phyloP scores from a whole-genome alignment of 352 stramenopile species.

The Saprolegnia parasitica region DNA sequence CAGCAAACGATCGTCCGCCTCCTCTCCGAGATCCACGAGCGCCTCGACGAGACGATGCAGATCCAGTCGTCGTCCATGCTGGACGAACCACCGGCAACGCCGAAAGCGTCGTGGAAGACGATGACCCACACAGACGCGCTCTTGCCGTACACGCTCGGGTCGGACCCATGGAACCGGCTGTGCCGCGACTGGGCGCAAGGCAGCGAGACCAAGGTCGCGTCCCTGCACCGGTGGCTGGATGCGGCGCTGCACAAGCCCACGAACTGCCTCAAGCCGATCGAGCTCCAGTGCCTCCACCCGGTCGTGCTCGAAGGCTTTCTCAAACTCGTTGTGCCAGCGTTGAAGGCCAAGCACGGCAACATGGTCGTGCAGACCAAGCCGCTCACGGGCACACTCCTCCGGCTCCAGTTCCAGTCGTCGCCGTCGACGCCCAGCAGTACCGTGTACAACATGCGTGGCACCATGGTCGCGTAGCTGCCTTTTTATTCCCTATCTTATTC shows the following conservation, averaged over 20 bases:
- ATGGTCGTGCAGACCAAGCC: conserved; percentile 26
- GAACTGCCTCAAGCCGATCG: conserved; percentile 9
- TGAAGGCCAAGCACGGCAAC: neutral
- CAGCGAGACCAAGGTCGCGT: conserved; percentile 10
- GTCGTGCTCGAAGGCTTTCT: conserved; percentile 28
- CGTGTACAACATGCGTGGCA: conserved; percentile 16
- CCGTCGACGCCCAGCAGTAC: neutral
- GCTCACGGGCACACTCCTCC: conserved; percentile 9
- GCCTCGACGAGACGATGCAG: conserved; percentile 20
- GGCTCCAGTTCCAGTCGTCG: conserved; percentile 1
- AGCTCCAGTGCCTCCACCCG: conserved; percentile 20
- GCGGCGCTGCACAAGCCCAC: conserved; percentile 11
- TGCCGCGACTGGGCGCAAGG: conserved; percentile 25
- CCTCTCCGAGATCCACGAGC: conserved; percentile 18
- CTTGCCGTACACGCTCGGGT: conserved; percentile 23
- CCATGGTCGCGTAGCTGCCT: conserved; percentile 7
- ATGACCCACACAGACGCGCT: conserved; percentile 1
- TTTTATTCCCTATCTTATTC: conserved; percentile 13
- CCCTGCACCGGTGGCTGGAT: conserved; percentile 17
- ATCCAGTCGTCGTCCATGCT: conserved; percentile 7
- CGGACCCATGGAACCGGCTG: conserved; percentile 23
- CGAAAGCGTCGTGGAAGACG: conserved; percentile 10
- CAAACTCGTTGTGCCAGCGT: conserved; percentile 17
- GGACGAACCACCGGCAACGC: neutral
- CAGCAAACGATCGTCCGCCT: conserved; percentile 21